Evolutionary conservation across 2,329 filamentous ascomycete species (phyloP).

Genomic region (Colletotrichum ledebouriae): DNA sequence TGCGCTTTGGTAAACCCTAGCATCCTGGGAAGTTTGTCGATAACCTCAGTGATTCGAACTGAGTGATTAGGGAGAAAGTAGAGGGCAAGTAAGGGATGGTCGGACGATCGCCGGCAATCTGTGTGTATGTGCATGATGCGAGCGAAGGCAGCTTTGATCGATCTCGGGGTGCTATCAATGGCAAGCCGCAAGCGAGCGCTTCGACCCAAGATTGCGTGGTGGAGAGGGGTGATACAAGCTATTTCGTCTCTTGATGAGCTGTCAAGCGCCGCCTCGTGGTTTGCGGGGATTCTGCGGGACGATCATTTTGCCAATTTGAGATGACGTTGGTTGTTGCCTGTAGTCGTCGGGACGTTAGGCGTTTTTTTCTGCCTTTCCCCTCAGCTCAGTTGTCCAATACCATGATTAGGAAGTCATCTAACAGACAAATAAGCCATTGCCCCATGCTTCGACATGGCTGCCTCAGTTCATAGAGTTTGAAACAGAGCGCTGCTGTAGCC

Average conservation of each 20-base stretch:
- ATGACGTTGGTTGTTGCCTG: conserved; percentile 20
- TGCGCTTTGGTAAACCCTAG: conserved; percentile 41
- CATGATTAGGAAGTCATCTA: neutral
- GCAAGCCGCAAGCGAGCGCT: conserved; percentile 7
- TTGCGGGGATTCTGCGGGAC: conserved; percentile 40
- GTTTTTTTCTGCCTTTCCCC: neutral
- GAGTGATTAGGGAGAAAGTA: neutral
- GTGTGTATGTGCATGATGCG: conserved; percentile 26
- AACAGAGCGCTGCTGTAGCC: conserved; percentile 13
- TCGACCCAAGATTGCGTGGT: conserved; percentile 4
- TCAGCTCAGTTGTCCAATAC: neutral
- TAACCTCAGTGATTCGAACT: conserved; percentile 35
- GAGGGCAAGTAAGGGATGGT: conserved; percentile 29
- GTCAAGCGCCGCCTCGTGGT: conserved; percentile 35
- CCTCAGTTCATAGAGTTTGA: conserved; percentile 9
- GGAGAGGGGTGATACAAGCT: conserved; percentile 22
- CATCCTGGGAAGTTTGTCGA: conserved; percentile 39
- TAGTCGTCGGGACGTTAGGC: neutral
- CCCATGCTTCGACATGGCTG: conserved; percentile 2
- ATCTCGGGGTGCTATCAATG: conserved; percentile 24
- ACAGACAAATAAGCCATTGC: conserved; percentile 9
- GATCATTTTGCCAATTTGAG: conserved; percentile 31
- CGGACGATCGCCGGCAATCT: conserved; percentile 38
- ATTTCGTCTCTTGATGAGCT: conserved; percentile 36
- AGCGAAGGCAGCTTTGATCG: conserved; percentile 20